Evolutionary conservation across 805 yeast genomes (phyloP), one percentile per base, ranked within the genome.

Genomic region (Candida silvicultrix): DNA sequence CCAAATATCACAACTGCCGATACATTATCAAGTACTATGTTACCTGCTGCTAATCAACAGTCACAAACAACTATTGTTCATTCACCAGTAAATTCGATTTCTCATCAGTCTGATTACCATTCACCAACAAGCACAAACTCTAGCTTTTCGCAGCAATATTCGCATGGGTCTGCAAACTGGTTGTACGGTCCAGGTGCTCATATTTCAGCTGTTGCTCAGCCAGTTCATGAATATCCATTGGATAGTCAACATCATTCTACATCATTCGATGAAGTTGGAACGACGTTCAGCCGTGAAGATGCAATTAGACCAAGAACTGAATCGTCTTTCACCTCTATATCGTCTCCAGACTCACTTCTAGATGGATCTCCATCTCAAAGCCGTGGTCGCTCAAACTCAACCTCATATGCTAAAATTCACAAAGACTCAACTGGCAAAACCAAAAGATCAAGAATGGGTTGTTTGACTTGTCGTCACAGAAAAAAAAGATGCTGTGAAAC

Each of bases 401-500:
- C 15, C 28, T 41, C n/a, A 18, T 23, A 6, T 29, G 12, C 19
- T 3, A 40, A 29, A 40, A 39, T 35, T 16, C 29, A 42, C 18
- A 36, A 37, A 21, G 41, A 41, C 14, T 28, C 36, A 20, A 38
- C 49, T 40, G 45, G 40, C 15, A 56, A 46, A 44, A 56, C 49
- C 21, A 66, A 69, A 54, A 67, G 88, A 46, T 79, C 85, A 16
- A 70, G 87, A 56, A 70, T 73, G 71, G 95, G 95, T 0, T 86
- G 95, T 60, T 67, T 83, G 38, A 84, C 95, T 1, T 86, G 95
- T 54, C 74, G 94, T 40, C 78, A 76, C 48, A 65, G 95, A 22
- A 86, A 86, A 69, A 86, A 85, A 59, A 72, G 89, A 45, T 86
- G 95, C 53, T 84, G 87, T 57, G 94, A 86, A 58, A 67, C 72